phyloP scores from a whole-genome alignment of 2,329 filamentous ascomycete genomes.

The Aspergillus sojae region DNA sequence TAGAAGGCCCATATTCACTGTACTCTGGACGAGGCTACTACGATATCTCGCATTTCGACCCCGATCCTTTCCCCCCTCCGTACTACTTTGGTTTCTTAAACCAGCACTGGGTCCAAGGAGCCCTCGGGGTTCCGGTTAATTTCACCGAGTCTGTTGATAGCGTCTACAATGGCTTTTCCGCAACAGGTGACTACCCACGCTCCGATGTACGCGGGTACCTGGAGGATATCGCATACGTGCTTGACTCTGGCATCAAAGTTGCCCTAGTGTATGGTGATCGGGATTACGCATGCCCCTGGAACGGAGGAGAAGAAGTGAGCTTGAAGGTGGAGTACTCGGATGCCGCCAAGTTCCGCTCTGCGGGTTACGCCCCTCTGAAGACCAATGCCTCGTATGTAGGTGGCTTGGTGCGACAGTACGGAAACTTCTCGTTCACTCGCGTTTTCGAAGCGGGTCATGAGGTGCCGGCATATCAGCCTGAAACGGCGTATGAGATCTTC shows the following conservation, averaged over 20 bases:
- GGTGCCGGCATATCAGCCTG: conserved; percentile 58
- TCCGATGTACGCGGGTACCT: conserved; percentile 46
- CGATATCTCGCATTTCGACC: conserved; percentile 56
- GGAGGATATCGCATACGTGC: conserved; percentile 48
- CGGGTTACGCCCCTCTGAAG: conserved; percentile 53
- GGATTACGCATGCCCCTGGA: conserved; percentile 61
- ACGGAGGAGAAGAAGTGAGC: conserved; percentile 57
- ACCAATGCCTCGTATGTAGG: conserved; percentile 48
- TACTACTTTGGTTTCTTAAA: conserved; percentile 61
- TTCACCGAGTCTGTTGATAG: conserved; percentile 52
- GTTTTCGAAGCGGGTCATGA: conserved; percentile 54
- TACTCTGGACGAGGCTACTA: conserved; percentile 55
- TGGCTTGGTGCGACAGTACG: conserved; percentile 51
- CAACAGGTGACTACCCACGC: conserved; percentile 53
- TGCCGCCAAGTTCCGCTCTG: conserved; percentile 48
- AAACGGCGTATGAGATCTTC: conserved; percentile 59
- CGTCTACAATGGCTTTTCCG: conserved; percentile 50
- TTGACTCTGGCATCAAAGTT: conserved; percentile 61
- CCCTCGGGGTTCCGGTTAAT: conserved; percentile 63
- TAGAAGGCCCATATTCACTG: conserved; percentile 49
- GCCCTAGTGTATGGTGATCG: conserved; percentile 61
- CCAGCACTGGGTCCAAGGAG: conserved; percentile 58
- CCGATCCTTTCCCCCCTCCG: conserved; percentile 56
- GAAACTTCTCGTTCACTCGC: conserved; percentile 53
- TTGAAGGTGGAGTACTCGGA: conserved; percentile 52